A percentile compares a stretch with the other conserved stretches of the same genome.
These are phyloP conservation scores for Endogone sp. DNA, from an alignment of 192 early-diverging fungal genomes.

Conservation along the genomic window DNA sequence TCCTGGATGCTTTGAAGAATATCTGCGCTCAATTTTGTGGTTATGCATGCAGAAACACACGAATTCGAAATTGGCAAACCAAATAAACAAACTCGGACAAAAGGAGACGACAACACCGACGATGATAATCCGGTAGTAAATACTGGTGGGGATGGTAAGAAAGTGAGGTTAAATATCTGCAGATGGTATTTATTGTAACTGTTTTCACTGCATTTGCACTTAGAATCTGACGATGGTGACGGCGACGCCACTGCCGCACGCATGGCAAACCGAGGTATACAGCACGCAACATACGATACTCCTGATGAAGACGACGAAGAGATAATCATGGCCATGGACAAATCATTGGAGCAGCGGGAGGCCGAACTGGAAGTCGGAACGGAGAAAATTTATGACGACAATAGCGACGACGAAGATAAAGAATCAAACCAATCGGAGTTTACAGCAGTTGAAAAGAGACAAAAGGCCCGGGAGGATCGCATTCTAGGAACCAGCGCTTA, in stretches of 20 bases:
- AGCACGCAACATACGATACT: slow-evolving; percentile 75
- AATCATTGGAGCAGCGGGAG: slow-evolving; percentile 34
- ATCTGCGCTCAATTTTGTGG: neutral
- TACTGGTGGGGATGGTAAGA: slow-evolving; percentile 21
- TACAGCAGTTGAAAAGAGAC: slow-evolving; percentile 17
- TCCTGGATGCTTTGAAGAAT: neutral
- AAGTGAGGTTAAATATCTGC: neutral
- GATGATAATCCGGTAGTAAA: slow-evolving; percentile 20
- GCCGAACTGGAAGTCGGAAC: slow-evolving; percentile 42
- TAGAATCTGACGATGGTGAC: slow-evolving; percentile 62
- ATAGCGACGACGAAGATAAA: slow-evolving; percentile 41
- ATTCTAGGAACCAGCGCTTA: slow-evolving; percentile 56
- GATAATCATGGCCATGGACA: slow-evolving; percentile 33
- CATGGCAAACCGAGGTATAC: slow-evolving; percentile 50
- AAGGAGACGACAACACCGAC: slow-evolving; percentile 16
- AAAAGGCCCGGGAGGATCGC: slow-evolving; percentile 46
- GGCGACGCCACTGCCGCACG: slow-evolving; percentile 73
- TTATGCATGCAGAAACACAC: slow-evolving; percentile 26
- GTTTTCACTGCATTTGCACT: neutral
- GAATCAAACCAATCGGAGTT: slow-evolving; percentile 10
- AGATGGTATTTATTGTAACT: neutral
- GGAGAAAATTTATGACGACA: slow-evolving; percentile 34
- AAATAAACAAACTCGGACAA: neutral
- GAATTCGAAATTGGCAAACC: slow-evolving; percentile 36
- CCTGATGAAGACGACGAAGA: slow-evolving; percentile 86